Evolutionary conservation across 306 rosid genomes (phyloP).

Genomic region (Phaseolus lunatus): DNA sequence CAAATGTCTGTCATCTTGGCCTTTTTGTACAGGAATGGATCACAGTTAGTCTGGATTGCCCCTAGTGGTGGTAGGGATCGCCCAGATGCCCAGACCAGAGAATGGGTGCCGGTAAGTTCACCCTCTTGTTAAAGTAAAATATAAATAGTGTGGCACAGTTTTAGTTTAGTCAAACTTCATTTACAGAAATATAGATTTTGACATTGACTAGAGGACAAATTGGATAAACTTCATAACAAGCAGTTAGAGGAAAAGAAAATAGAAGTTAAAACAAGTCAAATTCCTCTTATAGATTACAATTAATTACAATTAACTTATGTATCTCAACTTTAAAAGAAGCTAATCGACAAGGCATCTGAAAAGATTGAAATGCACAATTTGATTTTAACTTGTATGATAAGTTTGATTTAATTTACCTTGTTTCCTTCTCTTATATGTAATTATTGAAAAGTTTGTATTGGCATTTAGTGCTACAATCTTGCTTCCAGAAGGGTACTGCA

Average conservation of each 20-base stretch:
- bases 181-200: neutral
- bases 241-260: neutral
- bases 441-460: constrained; percentile 1
- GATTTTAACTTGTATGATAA: neutral
- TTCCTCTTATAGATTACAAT: neutral
- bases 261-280: neutral
- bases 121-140: constrained; percentile 39
- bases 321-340: neutral
- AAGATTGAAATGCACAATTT: neutral
- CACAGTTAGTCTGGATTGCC: constrained; percentile 95
- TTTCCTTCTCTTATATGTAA: neutral
- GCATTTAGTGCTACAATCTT: constrained; percentile 7
- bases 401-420: neutral
- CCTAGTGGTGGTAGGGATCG: constrained; percentile 99
- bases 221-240: neutral
- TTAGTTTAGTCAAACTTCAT: constrained; percentile 21
- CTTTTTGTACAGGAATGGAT: constrained; percentile 76
- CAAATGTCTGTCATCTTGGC: constrained; percentile 28
- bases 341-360: neutral
- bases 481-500: constrained; percentile 16
- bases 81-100: constrained; percentile 70
- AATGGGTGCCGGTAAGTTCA: constrained; percentile 84
- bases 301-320: neutral
- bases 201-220: constrained; percentile 1
- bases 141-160: neutral